Base-by-base conservation (phyloP, 225 moss, liverwort and hornwort genomes). In the Polytrichum commune region DNA sequence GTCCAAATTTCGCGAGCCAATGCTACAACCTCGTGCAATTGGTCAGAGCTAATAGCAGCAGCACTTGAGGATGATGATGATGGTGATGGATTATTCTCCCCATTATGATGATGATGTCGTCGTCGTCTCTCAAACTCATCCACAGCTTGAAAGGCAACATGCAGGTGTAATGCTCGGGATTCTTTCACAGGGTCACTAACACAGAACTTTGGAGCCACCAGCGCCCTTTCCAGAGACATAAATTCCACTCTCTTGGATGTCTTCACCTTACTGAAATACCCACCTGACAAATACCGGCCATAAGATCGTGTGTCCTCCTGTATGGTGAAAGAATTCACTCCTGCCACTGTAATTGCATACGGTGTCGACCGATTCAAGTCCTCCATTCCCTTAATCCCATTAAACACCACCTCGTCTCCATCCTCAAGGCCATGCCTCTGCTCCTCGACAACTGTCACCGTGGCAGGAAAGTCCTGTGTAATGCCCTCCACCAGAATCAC, bases 391-490 rank as follows among this genome's bases (percentile, higher is more conserved):
- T 94, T 94, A 1, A 97, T 68, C 60, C 92, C 94, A 62, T 76
- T 84, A 55, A 97, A 86, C 62, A 97, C 71, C 54, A 97, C 88
- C 77, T 91, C 89, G 29, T 97, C 97, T n/a, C 97, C 97, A 79
- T 92, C 94, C 79, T 92, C 89, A 33, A 97, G 84, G 1, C 88
- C 88, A 63, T 94, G 97, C 77, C 97, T 80, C 71, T 97, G 97
- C 69, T 97, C 97, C 53, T 97, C 97, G 13, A 94, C 97, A 46
- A 97, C 91, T 19, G 94, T 97, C 55, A 97, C 91, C 4, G 97
- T 97, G 63, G 97, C 97, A 58, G 97, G 97, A 73, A 92, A 92
- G 69, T 97, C 97, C 82, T 97, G 97, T 13, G 97, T 97, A 19
- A 97, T 92, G 60, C 97, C 92, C 76, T 97, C 97, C 71, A 97